A percentile compares a stretch with the other conserved stretches of the same genome.
Conservation (phyloP, 2,329 filamentous ascomycete genomes). For the Nemania sp. region DNA sequence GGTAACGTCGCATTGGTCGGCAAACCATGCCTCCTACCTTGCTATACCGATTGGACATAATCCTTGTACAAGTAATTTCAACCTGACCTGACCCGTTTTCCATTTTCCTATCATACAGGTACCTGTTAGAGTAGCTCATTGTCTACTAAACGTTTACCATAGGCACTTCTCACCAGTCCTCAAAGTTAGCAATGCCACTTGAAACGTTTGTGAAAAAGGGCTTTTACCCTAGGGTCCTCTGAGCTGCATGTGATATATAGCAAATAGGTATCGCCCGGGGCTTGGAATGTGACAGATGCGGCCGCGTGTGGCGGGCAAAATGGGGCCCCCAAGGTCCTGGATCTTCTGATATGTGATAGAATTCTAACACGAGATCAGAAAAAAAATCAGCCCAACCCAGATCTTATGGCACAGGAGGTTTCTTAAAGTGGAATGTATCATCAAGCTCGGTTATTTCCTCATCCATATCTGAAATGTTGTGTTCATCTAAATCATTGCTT, state of each 20-base stretch:
- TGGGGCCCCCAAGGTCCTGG: slow-evolving; percentile 2
- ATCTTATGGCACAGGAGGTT: slow-evolving; percentile 35
- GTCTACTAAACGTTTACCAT: not conserved
- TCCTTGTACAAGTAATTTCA: slow-evolving; percentile 26
- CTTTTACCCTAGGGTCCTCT: not conserved
- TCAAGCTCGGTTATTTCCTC: slow-evolving; percentile 59
- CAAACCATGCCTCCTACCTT: slow-evolving; percentile 29
- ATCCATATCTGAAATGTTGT: slow-evolving; percentile 49
- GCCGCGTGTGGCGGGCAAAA: slow-evolving; percentile 1
- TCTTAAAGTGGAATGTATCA: slow-evolving; percentile 64
- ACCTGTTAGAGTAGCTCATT: slow-evolving; percentile 15
- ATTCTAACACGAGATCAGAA: slow-evolving; percentile 15
- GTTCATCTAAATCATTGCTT: slow-evolving; percentile 42
- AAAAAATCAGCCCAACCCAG: slow-evolving; percentile 6
- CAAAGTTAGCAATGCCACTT: slow-evolving; percentile 20
- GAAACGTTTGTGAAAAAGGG: slow-evolving; percentile 6
- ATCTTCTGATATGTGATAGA: slow-evolving; percentile 37
- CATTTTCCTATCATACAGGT: slow-evolving; percentile 20
- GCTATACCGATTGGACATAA: slow-evolving; percentile 34
- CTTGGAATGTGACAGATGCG: slow-evolving; percentile 26
- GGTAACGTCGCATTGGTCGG: slow-evolving; percentile 30
- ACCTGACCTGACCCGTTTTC: too few species aligned
- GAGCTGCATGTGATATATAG: slow-evolving; percentile 13
- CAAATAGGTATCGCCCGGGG: slow-evolving; percentile 5
- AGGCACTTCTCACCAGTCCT: not conserved